Evolutionary conservation across 805 yeast species (phyloP), one percentile per base, ranked within the genome.

Genomic region (Debaryomyces hansenii): DNA sequence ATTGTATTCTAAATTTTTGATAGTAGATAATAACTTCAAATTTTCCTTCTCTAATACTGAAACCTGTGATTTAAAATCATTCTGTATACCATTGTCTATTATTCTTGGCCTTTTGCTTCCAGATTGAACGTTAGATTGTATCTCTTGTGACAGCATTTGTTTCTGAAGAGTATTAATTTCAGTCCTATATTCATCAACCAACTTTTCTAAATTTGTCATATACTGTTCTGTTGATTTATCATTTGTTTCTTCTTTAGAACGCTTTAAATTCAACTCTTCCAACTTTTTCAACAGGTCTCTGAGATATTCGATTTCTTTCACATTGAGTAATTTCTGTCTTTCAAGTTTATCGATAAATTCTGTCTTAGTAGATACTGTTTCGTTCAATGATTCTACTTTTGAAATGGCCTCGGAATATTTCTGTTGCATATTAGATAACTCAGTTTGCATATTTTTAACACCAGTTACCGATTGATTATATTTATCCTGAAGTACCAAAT

Each of bases 241-340:
- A 20, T 57, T 58, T 8, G 58, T 58, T 31, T 68, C 64, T 42
- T 69, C 52, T 46, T 45, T 37, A 37, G 40, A 7, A 41, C 48
- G 52, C 16, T 60, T 59, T 35, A 58, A 54, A 10, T 59, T 47
- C 33, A 63, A 41, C 10, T 56, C 56, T 48, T 79, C 84, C 39
- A 79, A 58, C 27, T 74, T 74, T 44, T 81, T 76, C 42, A 85
- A 59, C 60, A 82, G 84, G 35, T 71, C 72, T 48, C 86, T 69
- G 44, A 86, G 64, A 47, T 82, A 73, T 44, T 74, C 79, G 24
- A 83, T 75, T 56, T 86, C 91, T 50, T 79, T 80, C 20, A 67
- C 56, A n/a, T 83, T 77, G 37, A 85, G 64, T 2, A 67, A 56
- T 42, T 73, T 73, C 47, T 82, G 84, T 44, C 78, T 75, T 41